Percentiles rank a stretch among this genome's conserved stretches.
Evolutionary conservation across 2,329 filamentous ascomycete genomes (phyloP).

Genomic region (Cercospora nicotianae): DNA sequence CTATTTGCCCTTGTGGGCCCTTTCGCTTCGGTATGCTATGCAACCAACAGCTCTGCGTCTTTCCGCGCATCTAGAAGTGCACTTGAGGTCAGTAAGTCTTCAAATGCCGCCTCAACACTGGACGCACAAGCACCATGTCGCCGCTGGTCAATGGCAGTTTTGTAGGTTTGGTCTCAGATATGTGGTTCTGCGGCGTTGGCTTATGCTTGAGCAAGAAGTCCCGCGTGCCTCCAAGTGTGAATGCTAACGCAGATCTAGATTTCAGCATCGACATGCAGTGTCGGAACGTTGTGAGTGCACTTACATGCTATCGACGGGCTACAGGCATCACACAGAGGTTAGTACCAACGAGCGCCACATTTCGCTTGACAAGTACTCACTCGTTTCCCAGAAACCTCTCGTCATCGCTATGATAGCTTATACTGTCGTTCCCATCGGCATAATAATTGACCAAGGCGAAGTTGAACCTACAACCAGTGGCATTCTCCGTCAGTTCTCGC

Average conservation of each 20-base stretch:
- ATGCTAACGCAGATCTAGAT: constrained; percentile 65
- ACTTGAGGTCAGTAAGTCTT: background rate
- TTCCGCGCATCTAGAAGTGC: constrained; percentile 60
- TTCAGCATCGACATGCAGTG: background rate
- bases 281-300: background rate
- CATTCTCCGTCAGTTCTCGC: constrained; percentile 62
- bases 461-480: constrained; percentile 69
- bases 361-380: no score
- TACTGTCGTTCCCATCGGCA: constrained; percentile 72
- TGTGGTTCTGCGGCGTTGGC: constrained; percentile 47
- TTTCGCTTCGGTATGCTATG: constrained; percentile 76
- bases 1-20: constrained; percentile 60
- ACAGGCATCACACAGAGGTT: background rate
- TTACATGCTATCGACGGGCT: background rate
- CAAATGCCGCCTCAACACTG: background rate
- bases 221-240: constrained; percentile 68
- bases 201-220: constrained; percentile 83
- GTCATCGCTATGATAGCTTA: constrained; percentile 77
- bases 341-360: background rate
- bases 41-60: constrained; percentile 73
- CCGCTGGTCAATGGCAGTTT: constrained; percentile 62
- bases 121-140: constrained; percentile 65
- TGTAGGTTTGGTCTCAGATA: constrained; percentile 44
- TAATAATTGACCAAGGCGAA: constrained; percentile 85
- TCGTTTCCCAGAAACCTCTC: constrained; percentile 70